A percentile compares a stretch with the other conserved stretches of the same genome.
phyloP scores from a whole-genome alignment of 2,329 filamentous ascomycete species.

The Lasiodiplodia gonubiensis region DNA sequence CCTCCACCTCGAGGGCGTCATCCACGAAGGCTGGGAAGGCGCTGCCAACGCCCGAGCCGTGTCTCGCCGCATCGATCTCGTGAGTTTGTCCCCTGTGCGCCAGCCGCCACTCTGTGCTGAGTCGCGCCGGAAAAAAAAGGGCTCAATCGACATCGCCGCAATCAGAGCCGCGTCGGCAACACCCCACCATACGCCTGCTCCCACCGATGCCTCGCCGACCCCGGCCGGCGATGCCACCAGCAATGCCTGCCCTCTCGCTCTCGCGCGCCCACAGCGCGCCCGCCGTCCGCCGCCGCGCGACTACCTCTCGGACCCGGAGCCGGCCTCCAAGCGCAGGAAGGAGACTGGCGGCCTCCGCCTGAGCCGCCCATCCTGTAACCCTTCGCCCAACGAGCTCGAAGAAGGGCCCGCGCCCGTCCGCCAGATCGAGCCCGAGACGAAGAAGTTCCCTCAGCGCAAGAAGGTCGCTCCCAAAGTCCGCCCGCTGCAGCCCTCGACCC shows the following conservation, averaged over 20 bases:
- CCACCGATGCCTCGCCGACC: neutral
- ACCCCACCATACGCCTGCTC: slow-evolving; percentile 4
- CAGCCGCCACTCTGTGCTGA: neutral
- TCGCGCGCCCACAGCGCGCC: slow-evolving; percentile 6
- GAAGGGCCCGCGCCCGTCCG: slow-evolving; percentile 24
- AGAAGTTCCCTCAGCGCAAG: slow-evolving; percentile 42
- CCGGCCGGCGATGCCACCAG: neutral
- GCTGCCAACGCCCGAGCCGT: neutral
- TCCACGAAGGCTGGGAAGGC: slow-evolving; percentile 19
- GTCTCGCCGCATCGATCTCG: slow-evolving; percentile 17
- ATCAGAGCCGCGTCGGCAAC: slow-evolving; percentile 18
- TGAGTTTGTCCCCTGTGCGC: neutral
- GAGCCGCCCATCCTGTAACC: neutral
- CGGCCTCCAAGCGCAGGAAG: slow-evolving; percentile 22
- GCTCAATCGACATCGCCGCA: slow-evolving; percentile 17
- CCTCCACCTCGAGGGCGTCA: slow-evolving; percentile 14
- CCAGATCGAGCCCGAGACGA: slow-evolving; percentile 41
- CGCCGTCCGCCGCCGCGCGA: slow-evolving; percentile 11
- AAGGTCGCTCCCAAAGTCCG: slow-evolving; percentile 46
- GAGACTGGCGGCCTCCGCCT: slow-evolving; percentile 19
- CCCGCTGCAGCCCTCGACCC: slow-evolving; percentile 53
- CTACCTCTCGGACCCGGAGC: slow-evolving; percentile 13
- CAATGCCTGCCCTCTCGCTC: neutral
- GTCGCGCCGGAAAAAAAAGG: slow-evolving; percentile 5
- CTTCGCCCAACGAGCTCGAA: neutral